Percentiles rank a stretch among this genome's conserved stretches.
These are phyloP conservation scores for Cyberlindnera lachancei DNA, from an alignment of 805 yeast species.

Conservation along the genomic window DNA sequence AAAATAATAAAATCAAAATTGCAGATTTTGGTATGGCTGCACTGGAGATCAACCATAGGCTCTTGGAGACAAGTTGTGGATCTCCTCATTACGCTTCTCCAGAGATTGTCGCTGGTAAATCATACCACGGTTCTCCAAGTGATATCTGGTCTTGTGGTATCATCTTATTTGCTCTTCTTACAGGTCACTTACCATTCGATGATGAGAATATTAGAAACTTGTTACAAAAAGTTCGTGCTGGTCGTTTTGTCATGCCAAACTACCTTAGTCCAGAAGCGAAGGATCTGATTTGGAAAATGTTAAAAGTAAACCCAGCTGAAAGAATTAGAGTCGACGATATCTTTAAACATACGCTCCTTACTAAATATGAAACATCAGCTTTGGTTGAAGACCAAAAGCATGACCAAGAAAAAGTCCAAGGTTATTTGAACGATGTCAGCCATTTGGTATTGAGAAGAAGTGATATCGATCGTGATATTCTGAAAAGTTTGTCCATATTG, in stretches of 20 bases:
- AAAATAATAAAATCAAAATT: constrained; percentile 81
- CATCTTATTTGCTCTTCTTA: constrained; percentile 83
- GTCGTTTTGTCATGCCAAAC: constrained; percentile 76
- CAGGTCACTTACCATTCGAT: constrained; percentile 95
- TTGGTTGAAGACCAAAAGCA: constrained; percentile 24
- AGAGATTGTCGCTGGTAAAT: constrained; percentile 91
- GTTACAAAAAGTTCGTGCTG: constrained; percentile 84
- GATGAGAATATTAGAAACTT: constrained; percentile 89
- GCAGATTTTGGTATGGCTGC: constrained; percentile 99
- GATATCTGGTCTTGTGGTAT: constrained; percentile 99
- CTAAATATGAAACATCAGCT: constrained; percentile 51
- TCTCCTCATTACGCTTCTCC: constrained; percentile 99
- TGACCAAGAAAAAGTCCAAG: constrained; percentile 24
- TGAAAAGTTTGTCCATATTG: constrained; percentile 67
- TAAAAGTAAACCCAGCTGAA: constrained; percentile 71
- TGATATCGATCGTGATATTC: constrained; percentile 59
- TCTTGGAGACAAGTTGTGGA: constrained; percentile 93
- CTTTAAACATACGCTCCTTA: constrained; percentile 71
- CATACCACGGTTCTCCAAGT: constrained; percentile 93
- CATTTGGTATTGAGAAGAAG: constrained; percentile 29
- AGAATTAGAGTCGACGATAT: constrained; percentile 78
- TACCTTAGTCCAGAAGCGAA: constrained; percentile 77
- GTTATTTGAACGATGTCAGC: constrained; percentile 32
- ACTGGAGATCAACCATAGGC: constrained; percentile 69
- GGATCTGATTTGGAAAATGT: constrained; percentile 75